Evolutionary conservation across 768 basidiomycete genomes (phyloP), one percentile per base, ranked within the genome.

Genomic region (Agrocybe chaxingu): DNA sequence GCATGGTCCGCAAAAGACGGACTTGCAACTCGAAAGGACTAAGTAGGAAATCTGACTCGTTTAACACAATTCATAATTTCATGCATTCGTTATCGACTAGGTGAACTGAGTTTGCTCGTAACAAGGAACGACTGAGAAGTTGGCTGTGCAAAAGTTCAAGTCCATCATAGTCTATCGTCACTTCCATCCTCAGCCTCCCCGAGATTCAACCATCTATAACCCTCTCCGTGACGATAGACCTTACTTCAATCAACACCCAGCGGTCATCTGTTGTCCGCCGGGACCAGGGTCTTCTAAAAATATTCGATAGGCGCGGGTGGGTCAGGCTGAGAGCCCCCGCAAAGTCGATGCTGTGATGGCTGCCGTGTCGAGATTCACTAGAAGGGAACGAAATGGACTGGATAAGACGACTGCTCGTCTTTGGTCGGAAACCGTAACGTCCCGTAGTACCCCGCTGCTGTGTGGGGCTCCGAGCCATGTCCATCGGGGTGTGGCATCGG

Each of bases 191-290:
- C 16, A 16, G 16, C 24, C 24, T 5, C 24, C 24, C 5, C 24
- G 24, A 24, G 5, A 24, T 24, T 45, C 35, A 45, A 16, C 33
- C 48, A 34, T 53, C 39, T 41, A 50, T 12, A 31, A 57, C 37
- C 9, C 51, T 36, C 10, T 55, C 54, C 18, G 51, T 43, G 34
- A 55, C 47, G 11, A 55, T 36, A 29, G 46, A 47, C n/a, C 43
- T 46, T 32, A 55, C 45, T 16, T 55, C 54, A 12, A 55, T 42
- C 4, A 55, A 39, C 19, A 55, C 54, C 54, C 54, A 55, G 8
- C 38, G 40, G 16, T 52, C 54, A 32, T 52, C 40, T 8, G 39
- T 34, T 12, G 41, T 36, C 3, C 54, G 38, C 36, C 40, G 47
- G 11, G 39, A 42, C 54, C 54, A 52, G 10, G 37, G 47, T 3